Conservation (phyloP, 495 filamentous ascomycete genomes). For the Cudoniella acicularis region DNA sequence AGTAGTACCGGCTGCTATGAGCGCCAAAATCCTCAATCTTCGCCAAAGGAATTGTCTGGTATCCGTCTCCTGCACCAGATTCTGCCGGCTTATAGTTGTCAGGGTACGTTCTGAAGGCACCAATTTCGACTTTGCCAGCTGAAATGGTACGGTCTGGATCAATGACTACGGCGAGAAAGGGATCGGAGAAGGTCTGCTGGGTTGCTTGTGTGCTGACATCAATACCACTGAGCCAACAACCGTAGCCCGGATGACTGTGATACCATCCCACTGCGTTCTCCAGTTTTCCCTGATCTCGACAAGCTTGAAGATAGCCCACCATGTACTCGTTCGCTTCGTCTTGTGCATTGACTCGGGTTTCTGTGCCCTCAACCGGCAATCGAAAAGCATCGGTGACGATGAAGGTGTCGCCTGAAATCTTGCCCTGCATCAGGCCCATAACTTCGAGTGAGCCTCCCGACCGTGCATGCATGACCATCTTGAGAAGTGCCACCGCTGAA, state of each 20-base stretch:
- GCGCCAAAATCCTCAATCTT: conserved; percentile 98
- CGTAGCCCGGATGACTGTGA: conserved; percentile 95
- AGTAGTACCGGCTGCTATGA: conserved; percentile 84
- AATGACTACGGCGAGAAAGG: conserved; percentile 94
- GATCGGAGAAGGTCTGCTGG: conserved; percentile 80
- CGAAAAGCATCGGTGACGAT: conserved; percentile 94
- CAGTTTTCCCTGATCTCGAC: conserved; percentile 69
- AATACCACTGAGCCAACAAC: conserved; percentile 96
- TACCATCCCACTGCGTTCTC: conserved; percentile 99
- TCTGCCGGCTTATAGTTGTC: conserved; percentile 60
- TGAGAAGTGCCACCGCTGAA: conserved; percentile 87
- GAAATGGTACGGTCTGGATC: conserved; percentile 96
- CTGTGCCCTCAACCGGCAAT: conserved; percentile 94
- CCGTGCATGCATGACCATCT: conserved; percentile 99
- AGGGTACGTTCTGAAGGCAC: conserved; percentile 90
- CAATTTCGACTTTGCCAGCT: conserved; percentile 94
- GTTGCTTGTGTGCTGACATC: conserved; percentile 84
- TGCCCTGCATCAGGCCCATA: conserved; percentile 99
- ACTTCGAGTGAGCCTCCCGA: conserved; percentile 88
- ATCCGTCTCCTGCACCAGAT: conserved; percentile 48
- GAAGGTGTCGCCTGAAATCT: conserved; percentile 77
- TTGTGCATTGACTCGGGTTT: conserved; percentile 94
- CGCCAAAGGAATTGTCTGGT: conserved; percentile 76
- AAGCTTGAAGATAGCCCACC: conserved; percentile 73
- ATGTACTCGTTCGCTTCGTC: conserved; percentile 97